Percentiles rank a stretch among this genome's conserved stretches.
phyloP scores from a whole-genome alignment of 1,284 basidiomycete species.

The Microbotryum scabiosae region DNA sequence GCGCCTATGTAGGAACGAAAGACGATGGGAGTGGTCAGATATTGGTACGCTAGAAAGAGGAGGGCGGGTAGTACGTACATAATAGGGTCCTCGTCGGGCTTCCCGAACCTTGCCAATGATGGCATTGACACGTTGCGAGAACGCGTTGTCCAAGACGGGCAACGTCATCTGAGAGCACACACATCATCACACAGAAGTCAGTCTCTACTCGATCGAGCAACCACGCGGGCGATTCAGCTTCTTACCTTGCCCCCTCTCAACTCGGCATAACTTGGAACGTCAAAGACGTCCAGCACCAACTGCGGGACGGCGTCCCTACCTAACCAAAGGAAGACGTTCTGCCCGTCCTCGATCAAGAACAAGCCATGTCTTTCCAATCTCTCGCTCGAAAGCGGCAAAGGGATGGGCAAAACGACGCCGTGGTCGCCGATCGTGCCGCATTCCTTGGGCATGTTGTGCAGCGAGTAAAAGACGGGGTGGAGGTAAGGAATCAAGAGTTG shows the following conservation, averaged over 20 bases:
- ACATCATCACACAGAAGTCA: conserved; percentile 21
- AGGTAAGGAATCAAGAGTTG: conserved; percentile 89
- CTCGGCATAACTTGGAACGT: conserved; percentile 75
- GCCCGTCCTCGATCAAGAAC: conserved; percentile 94
- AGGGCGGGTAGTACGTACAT: conserved; percentile 34
- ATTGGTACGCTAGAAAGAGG: background rate
- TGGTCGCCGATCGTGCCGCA: conserved; percentile 66
- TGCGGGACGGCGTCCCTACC: conserved; percentile 94
- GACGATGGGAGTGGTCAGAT: background rate
- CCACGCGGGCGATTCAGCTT: background rate
- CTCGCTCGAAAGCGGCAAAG: conserved; percentile 88
- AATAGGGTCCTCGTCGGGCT: conserved; percentile 75
- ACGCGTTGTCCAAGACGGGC: conserved; percentile 78
- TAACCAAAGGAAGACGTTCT: conserved; percentile 96
- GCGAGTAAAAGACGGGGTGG: conserved; percentile 86
- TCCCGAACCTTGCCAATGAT: conserved; percentile 88
- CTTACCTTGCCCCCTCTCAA: conserved; percentile 83
- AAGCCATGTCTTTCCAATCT: conserved; percentile 89
- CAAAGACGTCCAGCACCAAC: conserved; percentile 88
- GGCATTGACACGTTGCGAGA: conserved; percentile 87
- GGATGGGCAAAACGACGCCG: conserved; percentile 71
- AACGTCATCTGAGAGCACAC: conserved; percentile 58
- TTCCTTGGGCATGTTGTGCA: conserved; percentile 88
- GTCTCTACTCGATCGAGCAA: conserved; percentile 1
- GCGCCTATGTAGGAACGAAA: conserved; percentile 46